phyloP scores from a whole-genome alignment of 1,284 basidiomycete genomes.

The Puccinia coronata region DNA sequence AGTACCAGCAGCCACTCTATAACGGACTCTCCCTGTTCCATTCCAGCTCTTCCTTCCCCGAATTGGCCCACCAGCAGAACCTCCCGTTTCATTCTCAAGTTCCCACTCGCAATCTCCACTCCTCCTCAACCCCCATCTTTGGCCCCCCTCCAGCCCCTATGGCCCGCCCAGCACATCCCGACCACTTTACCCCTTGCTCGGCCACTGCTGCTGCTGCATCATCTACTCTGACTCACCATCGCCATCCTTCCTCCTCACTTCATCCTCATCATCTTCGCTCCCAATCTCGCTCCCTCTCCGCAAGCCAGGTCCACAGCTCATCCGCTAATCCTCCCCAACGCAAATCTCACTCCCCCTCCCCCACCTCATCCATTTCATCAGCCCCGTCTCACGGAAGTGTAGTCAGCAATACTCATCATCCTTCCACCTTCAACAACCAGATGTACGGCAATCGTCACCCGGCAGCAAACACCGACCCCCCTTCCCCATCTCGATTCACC shows the following conservation, averaged over 20 bases:
- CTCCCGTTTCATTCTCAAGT: neutral
- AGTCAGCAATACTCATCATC: neutral
- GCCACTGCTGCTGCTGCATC: neutral
- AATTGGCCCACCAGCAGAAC: neutral
- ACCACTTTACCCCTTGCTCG: conserved; percentile 3
- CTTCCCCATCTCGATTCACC: neutral
- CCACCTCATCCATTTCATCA: neutral
- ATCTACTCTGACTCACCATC: neutral
- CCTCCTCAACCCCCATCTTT: neutral
- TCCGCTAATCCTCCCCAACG: neutral
- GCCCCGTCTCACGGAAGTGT: no score
- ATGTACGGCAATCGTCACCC: neutral
- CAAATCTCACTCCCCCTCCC: neutral
- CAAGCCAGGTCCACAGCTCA: neutral
- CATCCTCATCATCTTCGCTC: neutral
- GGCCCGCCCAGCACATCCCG: neutral
- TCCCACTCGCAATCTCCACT: no score
- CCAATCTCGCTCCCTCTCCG: neutral
- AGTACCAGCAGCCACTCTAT: neutral
- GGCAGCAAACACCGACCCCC: neutral
- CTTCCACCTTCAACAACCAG: neutral
- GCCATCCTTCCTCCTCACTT: neutral
- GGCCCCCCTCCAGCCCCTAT: conserved; percentile 1
- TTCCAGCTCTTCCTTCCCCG: no score
- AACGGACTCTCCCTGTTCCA: neutral